These are phyloP conservation scores for Monilinia laxa DNA, from an alignment of 2,329 filamentous ascomycete genomes.

Conservation along the genomic window DNA sequence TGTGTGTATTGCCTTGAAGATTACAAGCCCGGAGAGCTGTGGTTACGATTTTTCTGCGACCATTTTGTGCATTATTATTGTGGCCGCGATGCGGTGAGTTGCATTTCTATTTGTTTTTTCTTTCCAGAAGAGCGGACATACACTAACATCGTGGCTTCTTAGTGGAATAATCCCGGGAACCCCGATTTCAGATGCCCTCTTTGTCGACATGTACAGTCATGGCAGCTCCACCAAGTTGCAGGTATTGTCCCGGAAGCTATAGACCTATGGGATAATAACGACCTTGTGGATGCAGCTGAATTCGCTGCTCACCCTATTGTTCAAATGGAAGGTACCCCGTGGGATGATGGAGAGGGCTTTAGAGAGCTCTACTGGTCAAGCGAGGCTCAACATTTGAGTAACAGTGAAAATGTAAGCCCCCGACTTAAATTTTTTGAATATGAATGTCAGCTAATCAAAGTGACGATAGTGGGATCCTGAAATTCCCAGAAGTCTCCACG, in stretches of 20 bases:
- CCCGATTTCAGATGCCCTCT: constrained; percentile 21
- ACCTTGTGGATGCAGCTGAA: background rate
- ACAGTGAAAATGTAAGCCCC: constrained; percentile 5
- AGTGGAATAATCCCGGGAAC: constrained; percentile 24
- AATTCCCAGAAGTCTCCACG: background rate
- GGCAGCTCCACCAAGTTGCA: constrained; percentile 13
- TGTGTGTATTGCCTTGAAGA: constrained; percentile 25
- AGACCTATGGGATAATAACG: constrained; percentile 27
- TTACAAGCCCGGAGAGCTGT: constrained; percentile 1
- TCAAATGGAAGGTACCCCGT: background rate
- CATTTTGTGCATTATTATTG: constrained; percentile 29
- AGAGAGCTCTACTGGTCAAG: constrained; percentile 9
- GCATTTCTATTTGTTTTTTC: background rate
- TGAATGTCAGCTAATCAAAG: background rate
- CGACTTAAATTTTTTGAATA: background rate
- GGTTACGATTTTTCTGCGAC: constrained; percentile 27
- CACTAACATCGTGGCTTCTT: background rate
- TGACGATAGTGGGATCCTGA: background rate
- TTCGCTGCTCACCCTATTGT: background rate
- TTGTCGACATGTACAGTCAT: constrained; percentile 17
- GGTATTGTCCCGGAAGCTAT: constrained; percentile 24
- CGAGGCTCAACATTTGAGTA: background rate
- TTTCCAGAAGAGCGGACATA: background rate
- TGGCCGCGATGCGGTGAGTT: constrained; percentile 12
- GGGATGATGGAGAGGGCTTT: background rate